Conservation (phyloP, 495 filamentous ascomycete species). For the Aspergillus carlsbadensis region DNA sequence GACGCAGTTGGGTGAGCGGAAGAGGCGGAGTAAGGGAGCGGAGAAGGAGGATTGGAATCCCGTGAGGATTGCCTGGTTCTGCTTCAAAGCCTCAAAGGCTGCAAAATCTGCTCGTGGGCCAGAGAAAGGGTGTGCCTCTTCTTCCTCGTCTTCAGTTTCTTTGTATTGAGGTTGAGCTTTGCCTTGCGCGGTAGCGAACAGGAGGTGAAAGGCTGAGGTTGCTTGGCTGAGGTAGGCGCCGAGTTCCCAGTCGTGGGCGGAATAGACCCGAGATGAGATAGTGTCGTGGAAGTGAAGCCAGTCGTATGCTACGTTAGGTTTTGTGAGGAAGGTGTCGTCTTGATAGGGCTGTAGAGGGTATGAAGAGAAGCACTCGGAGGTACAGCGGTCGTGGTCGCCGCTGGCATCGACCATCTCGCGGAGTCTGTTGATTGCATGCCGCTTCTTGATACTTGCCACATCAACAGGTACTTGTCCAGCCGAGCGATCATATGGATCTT, state of each 20-base stretch:
- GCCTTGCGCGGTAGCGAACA: constrained; percentile 66
- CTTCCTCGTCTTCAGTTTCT: constrained; percentile 50
- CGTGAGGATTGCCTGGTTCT: constrained; percentile 56
- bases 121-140: constrained; percentile 67
- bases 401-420: constrained; percentile 85
- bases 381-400: constrained; percentile 83
- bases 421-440: constrained; percentile 73
- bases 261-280: constrained; percentile 70
- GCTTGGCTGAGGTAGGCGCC: constrained; percentile 80
- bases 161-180: constrained; percentile 26
- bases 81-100: constrained; percentile 73
- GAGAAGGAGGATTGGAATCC: constrained; percentile 57
- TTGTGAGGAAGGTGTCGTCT: constrained; percentile 87
- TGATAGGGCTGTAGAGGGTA: constrained; percentile 87
- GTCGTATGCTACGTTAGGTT: constrained; percentile 82
- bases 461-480: constrained; percentile 39
- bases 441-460: constrained; percentile 74
- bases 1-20: constrained; percentile 71
- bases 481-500: constrained; percentile 29
- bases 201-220: constrained; percentile 83
- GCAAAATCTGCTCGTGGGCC: constrained; percentile 76
- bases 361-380: constrained; percentile 76
- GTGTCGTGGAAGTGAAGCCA: constrained; percentile 94
- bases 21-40: constrained; percentile 63
- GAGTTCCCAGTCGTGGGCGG: constrained; percentile 85